Percentiles rank a stretch among this genome's conserved stretches.
Evolutionary conservation across 1,284 basidiomycete genomes (phyloP).

Genomic region (Naganishia cerealis): DNA sequence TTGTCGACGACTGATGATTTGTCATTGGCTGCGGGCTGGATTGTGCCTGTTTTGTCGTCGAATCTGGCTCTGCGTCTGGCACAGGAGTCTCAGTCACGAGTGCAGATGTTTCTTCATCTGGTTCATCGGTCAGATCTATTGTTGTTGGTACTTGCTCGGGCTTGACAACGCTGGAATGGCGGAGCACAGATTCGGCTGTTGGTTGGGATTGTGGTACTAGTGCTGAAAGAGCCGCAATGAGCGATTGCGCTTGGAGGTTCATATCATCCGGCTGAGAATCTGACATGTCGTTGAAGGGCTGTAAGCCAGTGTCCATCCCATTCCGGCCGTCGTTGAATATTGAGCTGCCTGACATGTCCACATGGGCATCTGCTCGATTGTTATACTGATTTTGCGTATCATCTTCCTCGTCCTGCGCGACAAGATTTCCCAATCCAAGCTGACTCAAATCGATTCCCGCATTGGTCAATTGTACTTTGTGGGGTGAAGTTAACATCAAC

Average conservation of each 20-base stretch:
- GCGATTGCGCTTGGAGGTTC: constrained; percentile 26
- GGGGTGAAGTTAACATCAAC: background rate
- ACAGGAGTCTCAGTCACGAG: background rate
- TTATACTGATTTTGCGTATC: constrained; percentile 6
- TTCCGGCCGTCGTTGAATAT: background rate
- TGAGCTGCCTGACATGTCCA: background rate
- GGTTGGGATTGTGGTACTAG: constrained; percentile 20
- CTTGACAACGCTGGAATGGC: background rate
- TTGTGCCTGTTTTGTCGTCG: background rate
- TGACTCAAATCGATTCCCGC: constrained; percentile 19
- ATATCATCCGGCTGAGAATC: constrained; percentile 26
- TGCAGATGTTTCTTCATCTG: constrained; percentile 5
- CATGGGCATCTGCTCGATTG: background rate
- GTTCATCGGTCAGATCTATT: constrained; percentile 22
- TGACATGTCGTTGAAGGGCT: constrained; percentile 3
- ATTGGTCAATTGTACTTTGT: constrained; percentile 17
- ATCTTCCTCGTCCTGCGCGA: constrained; percentile 24
- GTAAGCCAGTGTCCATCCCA: background rate
- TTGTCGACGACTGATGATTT: background rate
- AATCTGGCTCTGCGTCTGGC: background rate
- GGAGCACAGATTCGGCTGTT: background rate
- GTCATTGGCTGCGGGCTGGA: background rate
- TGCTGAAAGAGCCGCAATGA: constrained; percentile 22
- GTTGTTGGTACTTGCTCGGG: background rate
- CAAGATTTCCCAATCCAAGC: constrained; percentile 5